Percentiles rank a stretch among this genome's conserved stretches.
These are phyloP conservation scores for Ophiostoma pallidulum DNA, from an alignment of 2,329 filamentous ascomycete species.

Conservation along the genomic window DNA sequence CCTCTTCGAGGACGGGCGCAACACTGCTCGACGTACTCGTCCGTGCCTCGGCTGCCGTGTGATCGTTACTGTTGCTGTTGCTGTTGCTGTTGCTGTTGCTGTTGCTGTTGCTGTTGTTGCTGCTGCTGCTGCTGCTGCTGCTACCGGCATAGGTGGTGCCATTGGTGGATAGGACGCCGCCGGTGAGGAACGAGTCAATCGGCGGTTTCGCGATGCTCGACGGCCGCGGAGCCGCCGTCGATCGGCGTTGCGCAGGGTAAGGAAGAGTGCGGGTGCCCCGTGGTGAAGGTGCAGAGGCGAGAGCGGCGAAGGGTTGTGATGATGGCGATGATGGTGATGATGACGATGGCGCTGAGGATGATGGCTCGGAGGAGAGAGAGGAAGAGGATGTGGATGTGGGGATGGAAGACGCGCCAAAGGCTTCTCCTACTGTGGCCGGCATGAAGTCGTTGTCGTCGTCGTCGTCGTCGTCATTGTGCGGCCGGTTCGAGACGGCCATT, in stretches of 20 bases:
- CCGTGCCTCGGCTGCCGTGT: slow-evolving; percentile 19
- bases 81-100: background rate
- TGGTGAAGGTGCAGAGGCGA: background rate
- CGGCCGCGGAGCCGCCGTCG: slow-evolving; percentile 17
- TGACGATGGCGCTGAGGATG: background rate
- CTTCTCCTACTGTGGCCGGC: background rate
- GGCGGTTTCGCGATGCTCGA: slow-evolving; percentile 50
- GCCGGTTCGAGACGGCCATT: background rate
- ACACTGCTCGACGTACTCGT: slow-evolving; percentile 25
- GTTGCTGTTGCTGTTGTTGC: slow-evolving; percentile 30
- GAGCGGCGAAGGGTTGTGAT: background rate
- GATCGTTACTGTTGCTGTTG: background rate
- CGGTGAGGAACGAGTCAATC: slow-evolving; percentile 14
- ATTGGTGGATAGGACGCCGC: slow-evolving; percentile 35
- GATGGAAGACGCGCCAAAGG: background rate
- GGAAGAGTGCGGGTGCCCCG: too few species aligned
- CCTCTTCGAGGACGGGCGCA: slow-evolving; percentile 33
- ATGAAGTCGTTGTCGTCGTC: background rate
- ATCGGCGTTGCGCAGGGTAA: background rate
- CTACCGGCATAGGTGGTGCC: slow-evolving; percentile 18
- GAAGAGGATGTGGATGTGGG: background rate
- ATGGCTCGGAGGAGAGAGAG: background rate
- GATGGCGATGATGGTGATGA: background rate
- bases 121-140: background rate
- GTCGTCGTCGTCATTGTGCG: background rate